phyloP scores from a whole-genome alignment of 2,329 filamentous ascomycete genomes.

The Sporothrix curviconia region DNA sequence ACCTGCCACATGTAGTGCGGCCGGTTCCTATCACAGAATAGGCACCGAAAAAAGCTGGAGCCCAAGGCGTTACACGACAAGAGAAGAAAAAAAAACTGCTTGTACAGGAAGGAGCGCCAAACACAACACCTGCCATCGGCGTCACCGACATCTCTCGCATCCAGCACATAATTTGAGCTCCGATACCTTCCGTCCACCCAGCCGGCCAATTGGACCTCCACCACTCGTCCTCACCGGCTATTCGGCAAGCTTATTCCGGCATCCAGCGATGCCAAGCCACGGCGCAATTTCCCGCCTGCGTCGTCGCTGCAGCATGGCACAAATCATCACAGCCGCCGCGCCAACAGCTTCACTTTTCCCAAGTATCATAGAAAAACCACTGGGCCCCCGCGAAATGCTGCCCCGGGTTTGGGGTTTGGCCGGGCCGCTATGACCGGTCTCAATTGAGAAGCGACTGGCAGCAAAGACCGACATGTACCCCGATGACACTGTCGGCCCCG shows the following conservation, averaged over 20 bases:
- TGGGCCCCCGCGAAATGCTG: no score
- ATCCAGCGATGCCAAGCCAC: constrained; percentile 57
- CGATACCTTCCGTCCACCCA: neutral
- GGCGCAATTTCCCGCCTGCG: constrained; percentile 37
- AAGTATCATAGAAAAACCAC: no score
- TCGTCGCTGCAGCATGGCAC: constrained; percentile 35
- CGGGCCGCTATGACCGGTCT: no score
- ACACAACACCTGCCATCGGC: neutral
- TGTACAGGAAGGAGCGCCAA: neutral
- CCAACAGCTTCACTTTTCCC: no score
- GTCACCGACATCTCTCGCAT: neutral
- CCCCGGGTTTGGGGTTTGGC: no score
- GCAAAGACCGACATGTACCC: constrained; percentile 71
- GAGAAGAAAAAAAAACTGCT: neutral
- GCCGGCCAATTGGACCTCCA: constrained; percentile 19
- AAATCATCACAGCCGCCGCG: constrained; percentile 24
- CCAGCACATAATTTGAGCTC: neutral
- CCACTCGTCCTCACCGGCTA: constrained; percentile 48
- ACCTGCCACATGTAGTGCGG: neutral
- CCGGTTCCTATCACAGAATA: no score
- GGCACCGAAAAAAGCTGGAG: no score
- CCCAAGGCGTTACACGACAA: neutral
- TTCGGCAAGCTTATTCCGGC: constrained; percentile 81
- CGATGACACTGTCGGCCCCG: constrained; percentile 67
- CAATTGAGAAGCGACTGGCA: constrained; percentile 74